These are phyloP conservation scores for Sporothrix humicola DNA, from an alignment of 2,329 filamentous ascomycete species.

Conservation along the genomic window DNA sequence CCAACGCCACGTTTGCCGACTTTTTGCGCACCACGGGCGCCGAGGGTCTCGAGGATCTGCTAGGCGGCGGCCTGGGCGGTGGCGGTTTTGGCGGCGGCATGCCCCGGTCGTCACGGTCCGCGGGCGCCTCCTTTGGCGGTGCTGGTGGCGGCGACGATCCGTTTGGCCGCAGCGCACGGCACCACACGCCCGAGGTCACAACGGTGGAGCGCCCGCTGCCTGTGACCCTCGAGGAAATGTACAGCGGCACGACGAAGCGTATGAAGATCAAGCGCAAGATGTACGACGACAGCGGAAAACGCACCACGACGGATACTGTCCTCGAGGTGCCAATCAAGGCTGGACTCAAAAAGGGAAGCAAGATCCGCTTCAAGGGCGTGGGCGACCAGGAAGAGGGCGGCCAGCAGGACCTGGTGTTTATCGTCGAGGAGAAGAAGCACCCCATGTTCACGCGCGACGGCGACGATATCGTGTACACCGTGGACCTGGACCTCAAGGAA, in stretches of 20 bases:
- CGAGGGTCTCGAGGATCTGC: slow-evolving; percentile 56
- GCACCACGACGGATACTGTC: slow-evolving; percentile 84
- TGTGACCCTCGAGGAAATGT: slow-evolving; percentile 86
- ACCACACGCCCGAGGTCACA: slow-evolving; percentile 80
- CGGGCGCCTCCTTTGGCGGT: slow-evolving; percentile 36
- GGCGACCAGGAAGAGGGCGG: slow-evolving; percentile 97
- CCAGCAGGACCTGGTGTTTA: slow-evolving; percentile 92
- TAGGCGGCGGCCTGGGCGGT: slow-evolving; percentile 52
- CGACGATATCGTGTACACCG: slow-evolving; percentile 79
- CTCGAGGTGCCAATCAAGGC: slow-evolving; percentile 95
- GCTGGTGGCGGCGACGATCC: slow-evolving; percentile 36
- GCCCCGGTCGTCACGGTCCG: slow-evolving; percentile 27
- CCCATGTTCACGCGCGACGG: slow-evolving; percentile 83
- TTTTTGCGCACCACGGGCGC: slow-evolving; percentile 70
- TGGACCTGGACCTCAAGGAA: slow-evolving; percentile 89
- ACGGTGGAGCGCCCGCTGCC: slow-evolving; percentile 85
- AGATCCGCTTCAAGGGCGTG: slow-evolving; percentile 98
- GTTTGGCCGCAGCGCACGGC: slow-evolving; percentile 47
- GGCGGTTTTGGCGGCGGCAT: slow-evolving; percentile 41
- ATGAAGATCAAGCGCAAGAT: slow-evolving; percentile 98
- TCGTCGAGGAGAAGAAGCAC: slow-evolving; percentile 93
- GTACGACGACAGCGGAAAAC: slow-evolving; percentile 84
- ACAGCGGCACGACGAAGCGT: slow-evolving; percentile 87
- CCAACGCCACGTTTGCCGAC: slow-evolving; percentile 82
- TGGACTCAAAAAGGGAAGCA: slow-evolving; percentile 93